Conservation (phyloP, 495 filamentous ascomycete species). For the Aspergillus campestris region DNA sequence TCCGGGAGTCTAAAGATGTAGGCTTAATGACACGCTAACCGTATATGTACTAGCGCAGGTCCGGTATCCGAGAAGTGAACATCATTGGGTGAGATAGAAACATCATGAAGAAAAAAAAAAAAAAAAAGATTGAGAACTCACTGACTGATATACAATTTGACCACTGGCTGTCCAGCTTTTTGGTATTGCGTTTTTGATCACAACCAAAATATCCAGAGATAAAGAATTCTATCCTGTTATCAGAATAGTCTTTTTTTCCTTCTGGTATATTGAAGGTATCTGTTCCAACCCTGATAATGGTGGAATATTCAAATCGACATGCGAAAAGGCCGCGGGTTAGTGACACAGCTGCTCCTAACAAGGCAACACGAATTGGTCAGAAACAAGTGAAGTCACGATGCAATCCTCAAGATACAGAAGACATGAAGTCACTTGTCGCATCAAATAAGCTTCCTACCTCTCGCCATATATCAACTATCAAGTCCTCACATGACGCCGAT, state of each 20-base stretch:
- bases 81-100: no score
- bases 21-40: background rate
- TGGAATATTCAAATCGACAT: slow-evolving; percentile 13
- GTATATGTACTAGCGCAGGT: background rate
- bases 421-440: background rate
- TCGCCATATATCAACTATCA: no score
- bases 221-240: no score
- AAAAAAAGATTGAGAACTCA: slow-evolving; percentile 6
- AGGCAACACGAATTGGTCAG: slow-evolving; percentile 16
- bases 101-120: slow-evolving; percentile 12
- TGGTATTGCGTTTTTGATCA: background rate
- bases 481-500: background rate
- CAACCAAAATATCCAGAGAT: background rate
- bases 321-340: slow-evolving; percentile 30
- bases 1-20: no score
- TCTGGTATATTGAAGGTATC: no score
- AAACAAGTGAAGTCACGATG: slow-evolving; percentile 29
- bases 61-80: background rate
- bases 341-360: slow-evolving; percentile 14
- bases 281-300: slow-evolving; percentile 4
- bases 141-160: background rate
- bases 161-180: background rate
- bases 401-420: slow-evolving; percentile 14
- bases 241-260: no score
- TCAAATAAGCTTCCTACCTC: no score